Evolutionary conservation across 2,329 filamentous ascomycete species (phyloP), one percentile per base, ranked within the genome.

Genomic region (Arthrinium puccinioides): DNA sequence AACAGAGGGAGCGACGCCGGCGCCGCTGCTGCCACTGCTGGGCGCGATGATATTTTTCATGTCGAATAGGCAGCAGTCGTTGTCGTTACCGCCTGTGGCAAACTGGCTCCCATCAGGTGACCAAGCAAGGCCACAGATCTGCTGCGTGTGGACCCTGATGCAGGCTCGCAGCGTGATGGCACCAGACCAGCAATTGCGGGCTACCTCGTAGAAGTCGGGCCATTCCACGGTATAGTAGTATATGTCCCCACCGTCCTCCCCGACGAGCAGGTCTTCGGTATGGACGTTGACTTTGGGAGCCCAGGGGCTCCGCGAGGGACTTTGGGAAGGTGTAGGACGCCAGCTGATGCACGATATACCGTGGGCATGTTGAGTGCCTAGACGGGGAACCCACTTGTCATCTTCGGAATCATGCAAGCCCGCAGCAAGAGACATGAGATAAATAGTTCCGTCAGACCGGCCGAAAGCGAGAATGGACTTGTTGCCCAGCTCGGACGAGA

Each of bases 51-150:
- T 64, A 27, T 76, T 71, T 32, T 73, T 69, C 3, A 76, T 73
- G 37, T 89, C 77, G 57, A 94, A 95, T 2, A 97, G 69, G 48
- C 81, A 84, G 53, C 90, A 94, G 4, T 79, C 61, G 53, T 97
- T 96, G 64, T 98, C 92, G 54, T 98, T 97, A 18, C 86, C 87
- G 6, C 92, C 89, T 5, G 86, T 88, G 11, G 87, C 87, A 56
- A 98, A 89, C 24, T 80, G 71, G 4, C 71, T 70, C 4, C 87
- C 87, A 50, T 86, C 78, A 4, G 69, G 66, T 4, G 87, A 89
- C 87, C 89, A 97, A 4, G 85, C 76, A n/a, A 98, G 67, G 2
- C 90, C 90, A 52, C 92, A 98, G 38, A 98, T 82, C 54, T 97
- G 89, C 60, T 96, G 88, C 35, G 72, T 77, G 56, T 97, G 90